These are phyloP conservation scores for Parmelia sp. DNA, from an alignment of 495 filamentous ascomycete species.

Conservation along the genomic window DNA sequence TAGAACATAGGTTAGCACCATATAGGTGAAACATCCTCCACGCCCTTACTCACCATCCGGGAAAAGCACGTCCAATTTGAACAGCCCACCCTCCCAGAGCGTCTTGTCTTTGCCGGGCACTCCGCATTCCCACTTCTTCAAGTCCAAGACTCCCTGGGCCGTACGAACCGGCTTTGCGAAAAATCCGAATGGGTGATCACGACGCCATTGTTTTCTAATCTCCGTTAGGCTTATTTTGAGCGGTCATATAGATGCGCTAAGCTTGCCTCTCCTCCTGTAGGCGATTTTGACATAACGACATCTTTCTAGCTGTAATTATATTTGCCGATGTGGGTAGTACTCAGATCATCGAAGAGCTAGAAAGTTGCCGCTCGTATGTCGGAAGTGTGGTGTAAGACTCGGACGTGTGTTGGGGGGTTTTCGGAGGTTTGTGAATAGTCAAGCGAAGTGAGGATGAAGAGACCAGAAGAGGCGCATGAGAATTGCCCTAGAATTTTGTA, in stretches of 20 bases:
- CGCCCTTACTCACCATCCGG: constrained; percentile 70
- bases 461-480: background rate
- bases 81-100: constrained; percentile 91
- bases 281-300: constrained; percentile 85
- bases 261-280: constrained; percentile 83
- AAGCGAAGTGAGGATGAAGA: background rate
- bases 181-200: constrained; percentile 97
- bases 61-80: constrained; percentile 88
- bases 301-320: constrained; percentile 31
- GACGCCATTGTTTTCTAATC: constrained; percentile 86
- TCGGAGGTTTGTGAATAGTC: background rate
- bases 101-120: constrained; percentile 94
- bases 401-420: background rate
- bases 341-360: background rate
- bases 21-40: background rate
- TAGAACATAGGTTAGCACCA: constrained; percentile 34
- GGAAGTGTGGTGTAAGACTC: background rate
- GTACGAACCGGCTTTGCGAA: constrained; percentile 83
- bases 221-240: background rate
- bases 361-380: background rate
- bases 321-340: background rate
- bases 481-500: background rate
- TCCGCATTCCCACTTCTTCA: constrained; percentile 95
- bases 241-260: background rate
- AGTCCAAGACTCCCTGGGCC: constrained; percentile 70